Conservation (phyloP, 169 alveolate species). For the Plasmodium ovale region DNA sequence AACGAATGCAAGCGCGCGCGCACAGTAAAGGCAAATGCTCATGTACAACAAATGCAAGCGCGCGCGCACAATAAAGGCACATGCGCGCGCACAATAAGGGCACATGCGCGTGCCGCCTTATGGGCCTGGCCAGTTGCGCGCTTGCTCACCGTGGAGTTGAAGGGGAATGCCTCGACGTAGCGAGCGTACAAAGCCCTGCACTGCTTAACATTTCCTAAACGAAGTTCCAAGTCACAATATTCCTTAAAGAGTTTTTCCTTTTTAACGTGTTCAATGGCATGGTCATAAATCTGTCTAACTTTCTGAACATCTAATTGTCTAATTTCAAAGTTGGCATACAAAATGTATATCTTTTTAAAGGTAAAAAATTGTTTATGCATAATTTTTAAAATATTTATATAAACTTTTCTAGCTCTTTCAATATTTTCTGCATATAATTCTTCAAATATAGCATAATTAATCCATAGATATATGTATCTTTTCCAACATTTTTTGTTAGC, state of each 20-base stretch:
- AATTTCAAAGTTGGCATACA: constrained; percentile 91
- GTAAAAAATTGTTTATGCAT: constrained; percentile 93
- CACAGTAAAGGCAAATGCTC: too few species aligned
- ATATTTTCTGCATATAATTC: constrained; percentile 90
- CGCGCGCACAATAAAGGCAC: too few species aligned
- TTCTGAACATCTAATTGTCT: constrained; percentile 87
- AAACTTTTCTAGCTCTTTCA: constrained; percentile 91
- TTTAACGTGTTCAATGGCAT: constrained; percentile 95
- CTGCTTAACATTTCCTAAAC: constrained; percentile 95
- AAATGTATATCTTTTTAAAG: constrained; percentile 94
- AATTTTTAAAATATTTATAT: constrained; percentile 89
- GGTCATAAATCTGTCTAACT: constrained; percentile 94
- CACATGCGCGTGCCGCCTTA: not conserved
- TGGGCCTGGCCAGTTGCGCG: not conserved
- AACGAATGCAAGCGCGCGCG: too few species aligned
- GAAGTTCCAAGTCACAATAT: constrained; percentile 94
- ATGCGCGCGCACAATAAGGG: too few species aligned
- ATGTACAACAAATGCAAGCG: too few species aligned
- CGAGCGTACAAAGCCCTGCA: constrained; percentile 94
- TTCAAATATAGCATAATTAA: constrained; percentile 95
- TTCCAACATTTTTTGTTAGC: constrained; percentile 93
- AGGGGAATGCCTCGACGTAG: constrained; percentile 93
- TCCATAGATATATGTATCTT: constrained; percentile 96
- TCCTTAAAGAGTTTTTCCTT: constrained; percentile 92
- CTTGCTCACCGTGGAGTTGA: constrained; percentile 85